Conservation (phyloP, 257 asterid genomes). For the Solanum corneliomulleri region DNA sequence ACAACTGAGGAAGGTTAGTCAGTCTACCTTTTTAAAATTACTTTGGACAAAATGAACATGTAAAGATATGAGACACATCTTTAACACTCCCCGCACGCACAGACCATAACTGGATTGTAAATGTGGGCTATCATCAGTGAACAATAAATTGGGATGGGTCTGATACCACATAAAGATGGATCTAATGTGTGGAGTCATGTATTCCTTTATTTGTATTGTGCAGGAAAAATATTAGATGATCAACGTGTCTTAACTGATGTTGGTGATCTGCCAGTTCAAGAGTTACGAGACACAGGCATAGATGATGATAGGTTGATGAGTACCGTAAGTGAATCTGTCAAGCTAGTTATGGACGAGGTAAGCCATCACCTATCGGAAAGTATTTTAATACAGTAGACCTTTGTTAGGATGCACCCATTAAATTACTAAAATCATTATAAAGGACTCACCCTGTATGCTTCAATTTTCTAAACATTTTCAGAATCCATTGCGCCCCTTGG, state of each 20-base stretch:
- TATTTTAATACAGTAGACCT: neutral
- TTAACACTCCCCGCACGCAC: too few relatives aligned
- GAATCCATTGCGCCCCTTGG: constrained; percentile 88
- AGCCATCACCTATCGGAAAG: constrained; percentile 2
- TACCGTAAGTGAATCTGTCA: constrained; percentile 79
- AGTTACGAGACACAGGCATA: constrained; percentile 84
- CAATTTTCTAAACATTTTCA: constrained; percentile 6
- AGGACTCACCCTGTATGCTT: neutral
- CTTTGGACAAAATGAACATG: neutral
- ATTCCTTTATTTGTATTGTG: neutral
- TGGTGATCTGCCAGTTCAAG: constrained; percentile 94
- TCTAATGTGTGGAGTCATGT: neutral
- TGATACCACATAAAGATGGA: too few relatives aligned
- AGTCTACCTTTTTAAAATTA: neutral
- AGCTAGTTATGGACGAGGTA: constrained; percentile 94
- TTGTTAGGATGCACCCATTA: neutral
- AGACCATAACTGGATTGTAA: too few relatives aligned
- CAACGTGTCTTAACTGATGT: constrained; percentile 80
- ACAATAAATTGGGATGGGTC: too few relatives aligned
- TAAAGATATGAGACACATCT: too few relatives aligned
- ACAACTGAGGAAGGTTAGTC: constrained; percentile 83
- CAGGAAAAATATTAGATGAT: constrained; percentile 81
- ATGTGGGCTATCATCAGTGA: too few relatives aligned
- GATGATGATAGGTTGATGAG: constrained; percentile 85
- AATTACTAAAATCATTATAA: neutral